Evolutionary conservation across 441 rosid genomes (phyloP).

Genomic region (Arabidopsis lyrata): DNA sequence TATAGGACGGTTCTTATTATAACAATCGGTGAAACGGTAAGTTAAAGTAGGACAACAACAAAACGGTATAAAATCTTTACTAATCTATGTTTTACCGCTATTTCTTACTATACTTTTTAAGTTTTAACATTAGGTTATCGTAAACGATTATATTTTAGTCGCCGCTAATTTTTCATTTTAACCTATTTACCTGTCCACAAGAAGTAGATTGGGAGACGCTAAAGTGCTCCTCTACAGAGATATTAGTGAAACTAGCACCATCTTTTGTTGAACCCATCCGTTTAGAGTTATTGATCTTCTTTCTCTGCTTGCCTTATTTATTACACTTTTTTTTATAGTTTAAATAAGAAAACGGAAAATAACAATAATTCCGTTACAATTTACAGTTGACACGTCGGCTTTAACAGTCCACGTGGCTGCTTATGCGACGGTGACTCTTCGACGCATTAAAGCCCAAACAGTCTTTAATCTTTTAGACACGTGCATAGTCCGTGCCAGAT

Average conservation of each 20-base stretch:
- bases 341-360: neutral
- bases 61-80: neutral
- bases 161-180: neutral
- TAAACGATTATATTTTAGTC: too few relatives aligned
- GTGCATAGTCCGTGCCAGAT: neutral
- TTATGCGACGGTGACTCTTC: conserved; percentile 23
- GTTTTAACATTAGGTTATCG: neutral
- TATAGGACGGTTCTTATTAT: too few relatives aligned
- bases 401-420: conserved; percentile 12
- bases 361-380: conserved; percentile 3
- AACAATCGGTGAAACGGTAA: too few relatives aligned
- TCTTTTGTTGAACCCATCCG: conserved; percentile 27
- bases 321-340: neutral
- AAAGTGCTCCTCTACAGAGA: conserved; percentile 36
- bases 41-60: too few relatives aligned
- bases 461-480: neutral
- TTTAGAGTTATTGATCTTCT: neutral
- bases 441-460: conserved; percentile 2
- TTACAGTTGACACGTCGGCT: conserved; percentile 30
- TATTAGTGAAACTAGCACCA: neutral
- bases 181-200: conserved; percentile 31
- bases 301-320: neutral
- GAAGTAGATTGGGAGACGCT: conserved; percentile 35
- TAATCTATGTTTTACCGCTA: neutral
- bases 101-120: neutral